Conservation (phyloP, 495 filamentous ascomycete genomes). For the Aspergillus kassunensis region DNA sequence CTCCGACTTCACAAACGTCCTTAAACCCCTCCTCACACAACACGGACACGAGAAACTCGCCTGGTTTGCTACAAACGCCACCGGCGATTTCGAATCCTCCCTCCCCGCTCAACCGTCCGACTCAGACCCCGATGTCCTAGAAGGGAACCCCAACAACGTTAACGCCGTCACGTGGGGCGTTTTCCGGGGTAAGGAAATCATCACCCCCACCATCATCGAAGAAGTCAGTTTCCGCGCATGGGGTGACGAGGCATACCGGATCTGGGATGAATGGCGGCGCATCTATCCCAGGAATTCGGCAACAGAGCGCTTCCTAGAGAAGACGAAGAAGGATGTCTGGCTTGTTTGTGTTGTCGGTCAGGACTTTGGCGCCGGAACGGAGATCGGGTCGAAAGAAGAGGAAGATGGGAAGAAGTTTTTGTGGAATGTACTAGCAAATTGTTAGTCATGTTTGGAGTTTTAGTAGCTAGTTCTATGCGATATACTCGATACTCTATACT, state of each 20-base stretch:
- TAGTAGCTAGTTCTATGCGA: too few species aligned
- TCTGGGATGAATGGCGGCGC: conserved; percentile 90
- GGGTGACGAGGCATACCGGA: conserved; percentile 92
- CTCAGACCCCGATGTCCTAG: conserved; percentile 30
- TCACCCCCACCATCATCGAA: conserved; percentile 97
- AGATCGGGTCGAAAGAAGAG: conserved; percentile 40
- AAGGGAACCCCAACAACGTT: conserved; percentile 53
- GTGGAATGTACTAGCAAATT: conserved; percentile 38
- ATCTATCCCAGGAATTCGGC: conserved; percentile 67
- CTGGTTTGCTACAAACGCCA: conserved; percentile 78
- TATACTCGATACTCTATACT: too few species aligned
- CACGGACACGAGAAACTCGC: conserved; percentile 61
- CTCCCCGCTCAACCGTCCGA: conserved; percentile 34
- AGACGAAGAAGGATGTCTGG: conserved; percentile 67
- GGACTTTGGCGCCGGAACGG: conserved; percentile 55
- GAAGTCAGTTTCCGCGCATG: conserved; percentile 92
- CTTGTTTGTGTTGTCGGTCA: conserved; percentile 90
- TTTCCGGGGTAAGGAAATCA: conserved; percentile 94
- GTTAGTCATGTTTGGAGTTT: too few species aligned
- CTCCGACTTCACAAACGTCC: conserved; percentile 56
- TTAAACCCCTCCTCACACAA: conserved; percentile 58
- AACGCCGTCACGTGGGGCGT: conserved; percentile 97
- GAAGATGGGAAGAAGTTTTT: conserved; percentile 42
- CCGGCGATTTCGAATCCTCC: conserved; percentile 67
- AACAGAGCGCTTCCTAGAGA: conserved; percentile 65